Percentiles rank a stretch among this genome's conserved stretches.
Conservation (phyloP, 2,329 filamentous ascomycete species). For the Xylariaceae sp. region DNA sequence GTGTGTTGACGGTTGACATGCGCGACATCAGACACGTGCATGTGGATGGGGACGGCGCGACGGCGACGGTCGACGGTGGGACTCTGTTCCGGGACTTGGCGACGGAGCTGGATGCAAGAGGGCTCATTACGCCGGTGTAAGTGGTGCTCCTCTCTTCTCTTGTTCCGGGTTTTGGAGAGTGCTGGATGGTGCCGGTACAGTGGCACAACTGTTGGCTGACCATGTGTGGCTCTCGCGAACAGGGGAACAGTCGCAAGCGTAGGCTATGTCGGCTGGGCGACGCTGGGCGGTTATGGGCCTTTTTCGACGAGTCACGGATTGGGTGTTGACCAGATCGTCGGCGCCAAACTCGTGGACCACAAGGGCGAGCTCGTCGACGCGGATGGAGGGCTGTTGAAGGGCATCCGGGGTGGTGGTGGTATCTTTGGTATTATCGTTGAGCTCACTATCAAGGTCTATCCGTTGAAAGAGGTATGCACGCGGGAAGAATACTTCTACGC, state of each 20-base stretch:
- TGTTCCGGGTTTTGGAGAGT: constrained; percentile 7
- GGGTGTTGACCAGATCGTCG: constrained; percentile 33
- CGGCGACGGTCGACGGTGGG: too few species aligned
- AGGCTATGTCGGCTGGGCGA: constrained; percentile 31
- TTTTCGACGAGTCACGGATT: constrained; percentile 29
- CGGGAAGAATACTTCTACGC: too few species aligned
- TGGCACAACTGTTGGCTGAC: too few species aligned
- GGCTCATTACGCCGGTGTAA: too few species aligned
- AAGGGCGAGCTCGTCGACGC: constrained; percentile 33
- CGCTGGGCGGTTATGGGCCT: constrained; percentile 30
- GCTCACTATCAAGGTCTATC: constrained; percentile 35
- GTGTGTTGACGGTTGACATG: constrained; percentile 32
- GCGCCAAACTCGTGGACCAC: constrained; percentile 34
- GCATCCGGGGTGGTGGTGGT: constrained; percentile 36
- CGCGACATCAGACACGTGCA: constrained; percentile 30
- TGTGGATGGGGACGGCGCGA: constrained; percentile 27
- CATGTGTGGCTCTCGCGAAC: too few species aligned
- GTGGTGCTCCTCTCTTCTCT: constrained; percentile 3
- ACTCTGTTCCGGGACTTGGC: too few species aligned
- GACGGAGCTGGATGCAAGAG: constrained; percentile 11
- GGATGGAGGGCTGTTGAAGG: constrained; percentile 31
- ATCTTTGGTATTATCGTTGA: constrained; percentile 37
- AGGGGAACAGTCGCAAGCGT: constrained; percentile 22
- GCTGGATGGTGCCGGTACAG: too few species aligned
- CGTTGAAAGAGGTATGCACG: constrained; percentile 24